A percentile compares a stretch with the other conserved stretches of the same genome.
phyloP scores from a whole-genome alignment of 345 rosid genomes.

The Boechera divaricarpa region DNA sequence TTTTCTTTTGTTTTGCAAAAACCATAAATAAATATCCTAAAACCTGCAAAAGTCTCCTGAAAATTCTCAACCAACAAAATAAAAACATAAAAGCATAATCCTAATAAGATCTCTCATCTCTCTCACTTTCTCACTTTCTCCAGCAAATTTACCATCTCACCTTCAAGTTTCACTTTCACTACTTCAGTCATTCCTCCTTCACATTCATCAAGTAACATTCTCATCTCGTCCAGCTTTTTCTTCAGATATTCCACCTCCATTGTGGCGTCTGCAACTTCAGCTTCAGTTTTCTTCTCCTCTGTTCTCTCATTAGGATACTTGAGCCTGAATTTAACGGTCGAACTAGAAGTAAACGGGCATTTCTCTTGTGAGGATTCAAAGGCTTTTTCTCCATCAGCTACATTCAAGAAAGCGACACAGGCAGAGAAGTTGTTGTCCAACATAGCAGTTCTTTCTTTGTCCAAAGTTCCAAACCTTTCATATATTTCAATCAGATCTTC shows the following conservation, averaged over 20 bases:
- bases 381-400: constrained; percentile 71
- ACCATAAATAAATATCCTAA: constrained; percentile 31
- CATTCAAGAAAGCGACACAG: constrained; percentile 54
- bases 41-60: constrained; percentile 32
- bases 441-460: constrained; percentile 57
- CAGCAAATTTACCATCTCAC: constrained; percentile 47
- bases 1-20: constrained; percentile 17
- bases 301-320: constrained; percentile 41
- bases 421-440: constrained; percentile 51
- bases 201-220: constrained; percentile 44
- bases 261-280: constrained; percentile 25
- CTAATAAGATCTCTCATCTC: constrained; percentile 35
- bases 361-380: constrained; percentile 54
- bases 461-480: constrained; percentile 61
- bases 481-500: constrained; percentile 60
- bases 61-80: constrained; percentile 37
- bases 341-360: constrained; percentile 24
- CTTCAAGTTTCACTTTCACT: constrained; percentile 48
- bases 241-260: constrained; percentile 45
- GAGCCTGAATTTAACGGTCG: constrained; percentile 35
- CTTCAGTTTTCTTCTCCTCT: constrained; percentile 34
- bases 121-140: constrained; percentile 46
- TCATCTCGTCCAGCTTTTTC: constrained; percentile 52
- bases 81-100: constrained; percentile 29
- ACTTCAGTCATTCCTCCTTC: constrained; percentile 45